Conservation (phyloP, 257 asterid species). For the Linderniella brevidens region DNA sequence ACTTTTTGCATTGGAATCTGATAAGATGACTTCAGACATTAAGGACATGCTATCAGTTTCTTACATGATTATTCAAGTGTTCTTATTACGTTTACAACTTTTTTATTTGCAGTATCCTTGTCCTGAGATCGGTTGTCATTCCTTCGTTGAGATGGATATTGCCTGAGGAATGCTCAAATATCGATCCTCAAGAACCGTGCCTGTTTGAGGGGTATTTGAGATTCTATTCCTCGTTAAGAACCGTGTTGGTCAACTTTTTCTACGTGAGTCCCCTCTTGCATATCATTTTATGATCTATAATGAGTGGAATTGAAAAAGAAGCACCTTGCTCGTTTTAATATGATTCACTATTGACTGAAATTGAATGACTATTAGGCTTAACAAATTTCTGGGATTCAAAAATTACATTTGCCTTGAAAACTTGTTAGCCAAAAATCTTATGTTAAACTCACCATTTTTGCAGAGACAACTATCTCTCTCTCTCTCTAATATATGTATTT, state of each 20-base stretch:
- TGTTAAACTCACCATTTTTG: no score
- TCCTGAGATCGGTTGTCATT: conserved; percentile 47
- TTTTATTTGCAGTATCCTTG: conserved; percentile 55
- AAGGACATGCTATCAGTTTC: no score
- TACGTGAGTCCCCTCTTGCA: conserved; percentile 45
- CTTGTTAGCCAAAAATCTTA: no score
- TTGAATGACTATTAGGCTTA: no score
- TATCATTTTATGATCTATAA: conserved; percentile 7
- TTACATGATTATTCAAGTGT: no score
- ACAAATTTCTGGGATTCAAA: no score
- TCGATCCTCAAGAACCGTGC: conserved; percentile 24
- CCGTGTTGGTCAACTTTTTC: conserved; percentile 64
- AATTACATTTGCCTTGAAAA: no score
- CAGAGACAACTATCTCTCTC: no score
- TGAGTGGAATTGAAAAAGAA: conserved; percentile 3
- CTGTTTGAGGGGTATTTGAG: conserved; percentile 37
- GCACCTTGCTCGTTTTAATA: background rate
- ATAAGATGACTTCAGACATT: no score
- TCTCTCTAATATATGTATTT: conserved; percentile 12
- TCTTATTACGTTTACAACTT: background rate
- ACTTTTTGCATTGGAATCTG: no score
- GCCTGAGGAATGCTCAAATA: conserved; percentile 44
- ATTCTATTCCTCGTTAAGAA: conserved; percentile 57
- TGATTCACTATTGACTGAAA: background rate
- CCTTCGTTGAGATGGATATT: conserved; percentile 74